phyloP scores from a whole-genome alignment of 2,329 filamentous ascomycete genomes.

The Amphichorda felina region DNA sequence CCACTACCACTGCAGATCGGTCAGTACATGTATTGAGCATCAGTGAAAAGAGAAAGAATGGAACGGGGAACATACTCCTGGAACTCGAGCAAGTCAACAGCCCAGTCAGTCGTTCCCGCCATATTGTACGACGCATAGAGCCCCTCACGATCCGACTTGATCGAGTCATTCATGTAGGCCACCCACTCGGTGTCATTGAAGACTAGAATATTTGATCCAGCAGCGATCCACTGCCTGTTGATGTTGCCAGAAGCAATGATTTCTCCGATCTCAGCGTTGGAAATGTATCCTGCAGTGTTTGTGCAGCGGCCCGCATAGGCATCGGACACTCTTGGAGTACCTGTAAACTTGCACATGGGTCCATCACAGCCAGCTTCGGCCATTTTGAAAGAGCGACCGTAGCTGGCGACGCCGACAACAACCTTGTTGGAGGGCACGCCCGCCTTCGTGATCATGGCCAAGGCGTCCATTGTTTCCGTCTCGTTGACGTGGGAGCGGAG shows the following conservation, averaged over 20 bases:
- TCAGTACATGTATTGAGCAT: too few relatives aligned
- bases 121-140: conserved; percentile 5
- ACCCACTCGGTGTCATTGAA: conserved; percentile 9
- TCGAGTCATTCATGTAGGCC: conserved; percentile 7
- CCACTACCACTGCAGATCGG: too few relatives aligned
- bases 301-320: conserved; percentile 14
- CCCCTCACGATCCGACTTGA: conserved; percentile 3
- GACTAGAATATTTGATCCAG: conserved; percentile 5
- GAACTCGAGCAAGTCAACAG: conserved; percentile 6
- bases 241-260: conserved; percentile 11
- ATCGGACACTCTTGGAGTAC: conserved; percentile 7
- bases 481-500: conserved; percentile 21
- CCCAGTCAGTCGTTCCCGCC: conserved; percentile 9
- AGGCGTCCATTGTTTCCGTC: conserved; percentile 18
- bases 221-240: conserved; percentile 4
- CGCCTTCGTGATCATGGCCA: conserved; percentile 23
- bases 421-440: conserved; percentile 15
- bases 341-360: conserved; percentile 15
- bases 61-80: background rate
- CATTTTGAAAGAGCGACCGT: conserved; percentile 21
- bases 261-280: conserved; percentile 16
- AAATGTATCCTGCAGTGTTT: conserved; percentile 14
- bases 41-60: background rate
- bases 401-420: conserved; percentile 16
- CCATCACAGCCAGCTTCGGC: conserved; percentile 11